Percentiles rank a stretch among this genome's conserved stretches.
Conservation (phyloP, 176 grass and related monocot genomes). For the Bonia amplexicaulis region DNA sequence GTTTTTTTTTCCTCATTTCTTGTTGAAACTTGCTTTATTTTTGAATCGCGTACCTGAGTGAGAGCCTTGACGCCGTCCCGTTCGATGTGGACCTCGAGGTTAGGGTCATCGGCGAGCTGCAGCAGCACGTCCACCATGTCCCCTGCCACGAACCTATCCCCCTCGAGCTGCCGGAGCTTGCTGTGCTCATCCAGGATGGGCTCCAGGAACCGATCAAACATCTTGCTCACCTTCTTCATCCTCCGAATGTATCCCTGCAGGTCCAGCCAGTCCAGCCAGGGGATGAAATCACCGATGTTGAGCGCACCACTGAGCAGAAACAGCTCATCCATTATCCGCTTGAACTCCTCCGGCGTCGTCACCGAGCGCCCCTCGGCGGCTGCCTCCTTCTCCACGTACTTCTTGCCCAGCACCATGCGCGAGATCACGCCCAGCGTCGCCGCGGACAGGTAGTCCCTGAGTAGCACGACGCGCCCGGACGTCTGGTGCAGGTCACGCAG, state of each 20-base stretch:
- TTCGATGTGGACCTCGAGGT: constrained; percentile 50
- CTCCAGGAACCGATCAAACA: constrained; percentile 61
- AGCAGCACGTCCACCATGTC: constrained; percentile 75
- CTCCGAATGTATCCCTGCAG: constrained; percentile 63
- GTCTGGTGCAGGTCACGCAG: constrained; percentile 17
- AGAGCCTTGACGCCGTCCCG: constrained; percentile 50
- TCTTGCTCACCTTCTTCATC: constrained; percentile 57
- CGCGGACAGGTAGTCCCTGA: constrained; percentile 43
- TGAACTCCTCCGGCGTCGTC: constrained; percentile 52
- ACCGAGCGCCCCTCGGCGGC: neutral
- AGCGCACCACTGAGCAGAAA: constrained; percentile 51
- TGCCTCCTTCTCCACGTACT: constrained; percentile 31
- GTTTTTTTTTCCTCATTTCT: no score
- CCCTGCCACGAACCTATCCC: constrained; percentile 35
- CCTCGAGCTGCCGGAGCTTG: constrained; percentile 26
- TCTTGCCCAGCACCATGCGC: constrained; percentile 64
- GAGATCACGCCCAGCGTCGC: constrained; percentile 50
- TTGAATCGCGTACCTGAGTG: constrained; percentile 45
- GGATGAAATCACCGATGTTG: constrained; percentile 69
- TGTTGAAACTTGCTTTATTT: no score
- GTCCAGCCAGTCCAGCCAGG: constrained; percentile 56
- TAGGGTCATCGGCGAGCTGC: constrained; percentile 45
- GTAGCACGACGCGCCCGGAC: constrained; percentile 8
- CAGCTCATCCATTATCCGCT: constrained; percentile 52
- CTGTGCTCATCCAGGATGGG: constrained; percentile 65